Evolutionary conservation across 495 filamentous ascomycete genomes (phyloP), one percentile per base, ranked within the genome.

Genomic region (Tuber brumale): DNA sequence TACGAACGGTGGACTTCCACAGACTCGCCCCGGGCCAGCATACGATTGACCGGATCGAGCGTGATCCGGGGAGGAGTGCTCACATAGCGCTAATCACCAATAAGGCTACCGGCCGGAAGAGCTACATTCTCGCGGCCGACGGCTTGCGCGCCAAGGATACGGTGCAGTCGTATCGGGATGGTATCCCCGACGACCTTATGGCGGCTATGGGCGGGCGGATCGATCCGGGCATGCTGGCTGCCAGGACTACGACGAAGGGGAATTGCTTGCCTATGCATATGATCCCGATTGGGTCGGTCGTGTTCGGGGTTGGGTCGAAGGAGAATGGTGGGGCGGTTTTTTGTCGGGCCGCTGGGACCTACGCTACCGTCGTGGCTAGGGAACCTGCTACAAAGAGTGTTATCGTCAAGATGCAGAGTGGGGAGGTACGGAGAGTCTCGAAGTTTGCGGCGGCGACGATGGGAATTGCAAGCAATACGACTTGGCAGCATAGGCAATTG

Each of bases 181-280:
- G 95, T 72, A 94, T 99, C 76, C 95, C 95, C 19, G 85, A 90
- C 61, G 90, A 94, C 66, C 84, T 99, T 72, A 87, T 97, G 84
- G 89, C 90, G 27, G 93, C 90, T 82, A 96, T 98, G 93, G 95
- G 95, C 51, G 94, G 95, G 44, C 86, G 89, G 43, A 87, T 95
- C 39, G 95, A 98, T 86, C 94, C 94, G 31, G 96, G 95, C 89
- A 92, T 99, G 83, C 84, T 99, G 70, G 96, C 95, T 8, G 92
- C 95, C 14, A 94, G 92, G 86, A 99, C 96, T 44, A 93, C 93
- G 6, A 94, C 93, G 88, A 89, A 94, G 85, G 95, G 95, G 35
- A 99, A 99, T 81, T 99, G 95, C 85, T 82, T 99, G 74, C 95
- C 95, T 31, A 83, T 98, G 82, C 92, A 95, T 83, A 94, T 98